Evolutionary conservation across 1,284 basidiomycete genomes (phyloP), one percentile per base, ranked within the genome.

Genomic region (Ceratobasidium theobromae): DNA sequence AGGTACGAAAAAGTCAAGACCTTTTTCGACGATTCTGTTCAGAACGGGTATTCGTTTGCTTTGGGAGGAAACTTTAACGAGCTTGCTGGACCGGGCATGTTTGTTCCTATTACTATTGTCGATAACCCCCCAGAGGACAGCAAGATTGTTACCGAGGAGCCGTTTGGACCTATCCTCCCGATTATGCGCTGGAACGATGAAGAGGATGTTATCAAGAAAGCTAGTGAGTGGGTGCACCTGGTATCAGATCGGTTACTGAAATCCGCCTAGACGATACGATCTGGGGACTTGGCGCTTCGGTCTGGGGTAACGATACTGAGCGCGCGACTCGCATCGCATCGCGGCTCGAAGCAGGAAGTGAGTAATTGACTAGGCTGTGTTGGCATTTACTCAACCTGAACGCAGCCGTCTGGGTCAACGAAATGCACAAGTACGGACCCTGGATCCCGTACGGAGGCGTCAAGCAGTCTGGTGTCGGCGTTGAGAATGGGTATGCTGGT

Each of bases 351-450:
- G 51, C 60, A 16, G 60, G 60, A 53, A 65, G 60, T 65, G 35
- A 53, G 60, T 53, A 6, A 28, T 43, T 23, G 4, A 21, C n/a
- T 12, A 27, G 27, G 6, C 14, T 38, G 18, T n/a, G 18, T 16
- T 30, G 8, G 12, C 18, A 11, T 45, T 28, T 5, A n/a, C 30
- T 21, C 12, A 60, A 9, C 46, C 49, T n/a, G 38, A 25, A 21
- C n/a, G n/a, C n/a, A n/a, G 60, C 60, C 14, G 60, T 64, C 4
- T 64, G 60, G 60, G 60, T 64, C 28, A 64, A 64, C 49, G 60
- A 64, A 27, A 64, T 64, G 25, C 60, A 64, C 35, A 64, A 41
- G 23, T 64, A 64, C 28, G 48, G 60, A 21, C 60, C 60, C 8
- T 38, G 38, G 33, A 64, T 64, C 27, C 60, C 60, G 25, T 64